Evolutionary conservation across 1,284 basidiomycete species (phyloP).

Genomic region (Microbotryomycetes sp.): DNA sequence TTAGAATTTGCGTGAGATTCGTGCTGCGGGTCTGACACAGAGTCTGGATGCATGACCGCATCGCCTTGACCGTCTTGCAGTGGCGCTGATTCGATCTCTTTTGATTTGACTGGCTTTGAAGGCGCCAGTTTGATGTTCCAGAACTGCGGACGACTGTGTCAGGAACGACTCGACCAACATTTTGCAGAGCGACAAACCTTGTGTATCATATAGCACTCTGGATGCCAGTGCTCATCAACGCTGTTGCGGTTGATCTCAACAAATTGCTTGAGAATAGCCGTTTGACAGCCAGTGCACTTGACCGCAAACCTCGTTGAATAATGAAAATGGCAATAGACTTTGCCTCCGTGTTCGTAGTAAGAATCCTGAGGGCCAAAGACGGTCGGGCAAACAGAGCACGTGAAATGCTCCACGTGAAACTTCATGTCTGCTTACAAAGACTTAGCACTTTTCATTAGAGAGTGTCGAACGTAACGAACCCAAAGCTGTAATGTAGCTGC

Average conservation of each 20-base stretch:
- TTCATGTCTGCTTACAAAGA: slow-evolving; percentile 70
- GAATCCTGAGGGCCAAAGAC: slow-evolving; percentile 97
- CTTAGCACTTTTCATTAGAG: background rate
- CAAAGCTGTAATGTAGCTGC: slow-evolving; percentile 98
- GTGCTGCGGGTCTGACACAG: slow-evolving; percentile 18
- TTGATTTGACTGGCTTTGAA: slow-evolving; percentile 23
- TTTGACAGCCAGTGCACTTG: slow-evolving; percentile 95
- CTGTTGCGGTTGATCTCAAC: slow-evolving; percentile 99
- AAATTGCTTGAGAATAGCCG: slow-evolving; percentile 98
- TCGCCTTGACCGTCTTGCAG: slow-evolving; percentile 28
- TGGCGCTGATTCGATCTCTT: slow-evolving; percentile 5
- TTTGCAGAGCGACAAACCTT: slow-evolving; percentile 54
- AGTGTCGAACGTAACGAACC: slow-evolving; percentile 55
- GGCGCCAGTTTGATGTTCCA: slow-evolving; percentile 96
- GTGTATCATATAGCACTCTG: slow-evolving; percentile 99
- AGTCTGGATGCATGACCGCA: slow-evolving; percentile 12
- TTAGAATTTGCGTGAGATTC: slow-evolving; percentile 1
- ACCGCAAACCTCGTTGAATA: slow-evolving; percentile 98
- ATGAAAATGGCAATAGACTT: slow-evolving; percentile 96
- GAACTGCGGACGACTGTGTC: slow-evolving; percentile 52
- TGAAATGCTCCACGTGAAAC: slow-evolving; percentile 99
- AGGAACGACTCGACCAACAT: background rate
- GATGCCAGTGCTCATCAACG: slow-evolving; percentile 99
- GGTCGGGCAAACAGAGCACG: slow-evolving; percentile 91
- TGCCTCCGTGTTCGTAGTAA: slow-evolving; percentile 95